Percentiles rank a stretch among this genome's conserved stretches.
Evolutionary conservation across 306 rosid genomes (phyloP).

Genomic region (Sechiopsis laciniata): DNA sequence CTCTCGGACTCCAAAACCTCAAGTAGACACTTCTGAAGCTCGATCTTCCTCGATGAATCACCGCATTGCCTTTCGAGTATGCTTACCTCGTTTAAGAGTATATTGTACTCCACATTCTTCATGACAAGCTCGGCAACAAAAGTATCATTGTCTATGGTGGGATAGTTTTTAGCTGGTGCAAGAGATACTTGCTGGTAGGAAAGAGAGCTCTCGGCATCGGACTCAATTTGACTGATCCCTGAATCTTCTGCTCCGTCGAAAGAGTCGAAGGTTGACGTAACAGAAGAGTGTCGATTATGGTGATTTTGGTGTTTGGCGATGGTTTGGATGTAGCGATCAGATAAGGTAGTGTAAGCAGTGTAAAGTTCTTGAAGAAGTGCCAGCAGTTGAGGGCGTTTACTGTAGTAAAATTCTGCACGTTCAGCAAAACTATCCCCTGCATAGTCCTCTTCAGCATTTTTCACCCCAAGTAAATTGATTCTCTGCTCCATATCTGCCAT

Average conservation of each 20-base stretch:
- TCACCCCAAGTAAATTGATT: conserved; percentile 48
- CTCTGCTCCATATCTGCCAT: conserved; percentile 75
- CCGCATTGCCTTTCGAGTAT: conserved; percentile 44
- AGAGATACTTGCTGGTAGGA: conserved; percentile 47
- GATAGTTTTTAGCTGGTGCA: conserved; percentile 20
- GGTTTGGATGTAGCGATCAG: conserved; percentile 69
- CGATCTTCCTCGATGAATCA: conserved; percentile 65
- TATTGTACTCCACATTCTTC: conserved; percentile 59
- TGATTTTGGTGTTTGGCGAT: conserved; percentile 38
- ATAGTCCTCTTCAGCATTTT: conserved; percentile 36
- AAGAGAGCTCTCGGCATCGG: conserved; percentile 71
- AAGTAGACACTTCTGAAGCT: conserved; percentile 72
- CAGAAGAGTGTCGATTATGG: conserved; percentile 44
- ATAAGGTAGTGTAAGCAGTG: conserved; percentile 68
- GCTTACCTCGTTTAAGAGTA: conserved; percentile 48
- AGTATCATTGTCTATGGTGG: conserved; percentile 24
- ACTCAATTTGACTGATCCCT: conserved; percentile 42
- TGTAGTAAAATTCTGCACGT: conserved; percentile 85
- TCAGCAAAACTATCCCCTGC: conserved; percentile 66
- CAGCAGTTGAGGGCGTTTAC: conserved; percentile 76
- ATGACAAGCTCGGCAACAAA: conserved; percentile 66
- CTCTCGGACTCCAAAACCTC: conserved; percentile 95
- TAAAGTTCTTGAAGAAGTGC: conserved; percentile 70
- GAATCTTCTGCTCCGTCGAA: conserved; percentile 46
- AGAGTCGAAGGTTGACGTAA: conserved; percentile 41